Evolutionary conservation across 495 filamentous ascomycete species (phyloP).

Genomic region (Aspergillus haitiensis): DNA sequence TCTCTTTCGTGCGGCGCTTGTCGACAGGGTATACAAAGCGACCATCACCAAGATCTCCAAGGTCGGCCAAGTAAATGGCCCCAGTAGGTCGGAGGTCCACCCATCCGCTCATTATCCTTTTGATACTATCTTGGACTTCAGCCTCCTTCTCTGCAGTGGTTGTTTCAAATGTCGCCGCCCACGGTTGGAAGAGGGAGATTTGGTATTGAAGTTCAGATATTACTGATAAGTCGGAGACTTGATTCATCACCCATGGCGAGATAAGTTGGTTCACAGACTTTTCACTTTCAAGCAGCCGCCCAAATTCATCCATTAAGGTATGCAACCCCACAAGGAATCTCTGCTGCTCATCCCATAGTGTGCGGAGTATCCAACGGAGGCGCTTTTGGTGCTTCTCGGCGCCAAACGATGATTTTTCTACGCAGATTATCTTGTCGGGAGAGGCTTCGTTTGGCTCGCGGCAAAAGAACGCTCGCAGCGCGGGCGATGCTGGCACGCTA

Average conservation of each 20-base stretch:
- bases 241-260: constrained; percentile 34
- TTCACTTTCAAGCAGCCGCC: constrained; percentile 45
- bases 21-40: constrained; percentile 50
- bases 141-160: constrained; percentile 23
- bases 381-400: constrained; percentile 19
- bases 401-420: not conserved
- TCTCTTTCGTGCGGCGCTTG: constrained; percentile 47
- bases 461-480: constrained; percentile 33
- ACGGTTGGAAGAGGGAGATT: constrained; percentile 47
- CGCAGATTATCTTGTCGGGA: constrained; percentile 12
- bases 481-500: constrained; percentile 33
- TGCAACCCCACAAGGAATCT: constrained; percentile 29
- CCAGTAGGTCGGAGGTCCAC: too few relatives aligned
- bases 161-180: constrained; percentile 39
- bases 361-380: constrained; percentile 37
- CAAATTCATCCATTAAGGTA: constrained; percentile 47
- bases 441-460: constrained; percentile 20
- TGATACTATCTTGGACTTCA: constrained; percentile 26
- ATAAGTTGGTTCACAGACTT: constrained; percentile 33
- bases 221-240: constrained; percentile 46
- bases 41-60: constrained; percentile 28
- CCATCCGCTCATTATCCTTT: not conserved
- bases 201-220: constrained; percentile 40
- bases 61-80: not conserved
- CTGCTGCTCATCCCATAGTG: constrained; percentile 26